phyloP scores from a whole-genome alignment of 116 monocot species.

The Dioscorea cayenensis region DNA sequence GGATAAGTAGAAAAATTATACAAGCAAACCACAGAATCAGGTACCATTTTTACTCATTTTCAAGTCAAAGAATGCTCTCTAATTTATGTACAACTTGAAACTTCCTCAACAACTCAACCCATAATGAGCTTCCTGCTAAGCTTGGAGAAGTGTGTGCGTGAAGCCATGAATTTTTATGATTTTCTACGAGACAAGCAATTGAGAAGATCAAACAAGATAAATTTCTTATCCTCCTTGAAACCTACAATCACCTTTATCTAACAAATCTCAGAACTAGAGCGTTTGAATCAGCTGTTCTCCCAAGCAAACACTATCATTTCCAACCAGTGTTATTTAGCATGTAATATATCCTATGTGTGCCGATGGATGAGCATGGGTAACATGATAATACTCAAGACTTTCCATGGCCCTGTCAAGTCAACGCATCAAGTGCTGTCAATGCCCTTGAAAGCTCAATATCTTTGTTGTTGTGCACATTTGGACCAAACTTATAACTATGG shows the following conservation, averaged over 20 bases:
- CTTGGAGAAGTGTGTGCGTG: background rate
- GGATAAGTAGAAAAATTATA: too few species aligned
- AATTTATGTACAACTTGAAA: background rate
- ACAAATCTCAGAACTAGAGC: too few species aligned
- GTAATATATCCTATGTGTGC: background rate
- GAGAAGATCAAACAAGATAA: too few species aligned
- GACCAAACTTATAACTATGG: too few species aligned
- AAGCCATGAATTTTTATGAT: background rate
- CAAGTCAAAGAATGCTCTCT: background rate
- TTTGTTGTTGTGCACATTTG: slow-evolving; percentile 37
- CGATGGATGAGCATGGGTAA: slow-evolving; percentile 16
- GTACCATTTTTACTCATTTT: too few species aligned
- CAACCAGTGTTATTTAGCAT: background rate
- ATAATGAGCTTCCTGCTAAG: background rate
- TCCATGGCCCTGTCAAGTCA: slow-evolving; percentile 34
- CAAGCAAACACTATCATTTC: too few species aligned
- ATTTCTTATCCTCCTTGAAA: background rate
- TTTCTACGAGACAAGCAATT: background rate
- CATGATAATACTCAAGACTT: slow-evolving; percentile 46
- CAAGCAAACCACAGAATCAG: too few species aligned
- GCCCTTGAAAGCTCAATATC: slow-evolving; percentile 34
- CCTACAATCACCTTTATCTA: too few species aligned
- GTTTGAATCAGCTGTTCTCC: too few species aligned
- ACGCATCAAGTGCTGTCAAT: slow-evolving; percentile 30
- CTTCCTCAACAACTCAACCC: background rate